Conservation (phyloP, 176 grass and related monocot genomes). For the Oryza meyeriana region DNA sequence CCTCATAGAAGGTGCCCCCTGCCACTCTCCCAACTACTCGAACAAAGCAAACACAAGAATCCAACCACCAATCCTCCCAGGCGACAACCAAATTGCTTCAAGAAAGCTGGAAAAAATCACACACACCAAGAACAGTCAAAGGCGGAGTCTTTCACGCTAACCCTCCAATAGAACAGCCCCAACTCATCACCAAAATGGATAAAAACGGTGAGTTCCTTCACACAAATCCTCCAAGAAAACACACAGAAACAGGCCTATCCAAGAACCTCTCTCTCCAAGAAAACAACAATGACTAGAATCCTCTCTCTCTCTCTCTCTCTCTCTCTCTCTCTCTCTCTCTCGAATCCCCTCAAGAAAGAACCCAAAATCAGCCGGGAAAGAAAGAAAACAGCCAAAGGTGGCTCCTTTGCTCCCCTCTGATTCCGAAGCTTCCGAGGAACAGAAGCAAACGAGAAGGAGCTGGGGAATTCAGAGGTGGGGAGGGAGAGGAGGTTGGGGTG, state of each 20-base stretch:
- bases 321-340: background rate
- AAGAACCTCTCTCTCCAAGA: constrained; percentile 4
- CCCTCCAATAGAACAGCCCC: background rate
- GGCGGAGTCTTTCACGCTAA: constrained; percentile 1
- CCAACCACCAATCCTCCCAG: background rate
- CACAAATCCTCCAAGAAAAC: constrained; percentile 13
- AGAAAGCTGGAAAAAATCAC: background rate
- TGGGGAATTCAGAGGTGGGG: constrained; percentile 7
- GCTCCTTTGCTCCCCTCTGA: background rate
- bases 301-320: background rate
- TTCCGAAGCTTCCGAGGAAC: background rate
- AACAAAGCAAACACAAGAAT: constrained; percentile 1
- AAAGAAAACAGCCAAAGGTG: background rate
- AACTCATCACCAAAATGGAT: background rate
- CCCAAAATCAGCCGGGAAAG: background rate
- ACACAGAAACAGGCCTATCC: background rate
- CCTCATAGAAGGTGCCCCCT: background rate
- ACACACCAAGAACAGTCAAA: background rate
- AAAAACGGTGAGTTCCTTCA: background rate
- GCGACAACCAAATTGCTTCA: background rate
- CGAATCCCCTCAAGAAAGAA: background rate
- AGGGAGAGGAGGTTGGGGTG: background rate
- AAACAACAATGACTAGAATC: constrained; percentile 1
- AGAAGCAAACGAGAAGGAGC: background rate
- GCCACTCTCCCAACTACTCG: background rate